Base-by-base conservation (phyloP, 2,329 filamentous ascomycete genomes). In the Pseudofabraea citricarpa region DNA sequence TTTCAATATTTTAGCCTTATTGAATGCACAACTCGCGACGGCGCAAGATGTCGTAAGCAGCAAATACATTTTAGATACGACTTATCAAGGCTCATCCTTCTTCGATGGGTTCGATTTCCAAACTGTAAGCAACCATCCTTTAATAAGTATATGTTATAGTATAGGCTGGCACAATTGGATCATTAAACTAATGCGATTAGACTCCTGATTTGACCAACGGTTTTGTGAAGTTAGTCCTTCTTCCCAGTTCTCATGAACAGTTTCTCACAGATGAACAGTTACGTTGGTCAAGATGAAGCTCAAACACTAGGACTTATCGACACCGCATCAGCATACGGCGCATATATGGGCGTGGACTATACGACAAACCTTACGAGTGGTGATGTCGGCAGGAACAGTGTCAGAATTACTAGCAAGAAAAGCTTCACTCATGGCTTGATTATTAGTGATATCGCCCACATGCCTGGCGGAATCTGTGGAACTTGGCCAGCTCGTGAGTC, bases 81-180 rank as follows among this genome's bases (percentile, higher is more conserved):
- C 16, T n/a, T 72, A 71, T 58, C 60, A 66, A 9, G 69, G 69
- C 5, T 56, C 66, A 18, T 62, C 63, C 43, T 76, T 76, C 60
- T 71, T 75, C 49, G 59, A 68, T 22, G 62, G 67, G 43, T 76
- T 75, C 54, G 63, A 70, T 38, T 74, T 75, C 57, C 72, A 67
- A 50, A 67, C 64, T 5, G 64, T 32, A 20, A 21, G 38, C 19
- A 21, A 23, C 12, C 9, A 31, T 10, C 6, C 27, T 10, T 31
- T n/a, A n/a, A 6, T n/a, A 13, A 16, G 13, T 32, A 32, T 13
- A 7, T 12, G 19, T 4, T 9, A n/a, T n/a, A 9, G 21, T 13
- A 9, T n/a, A 12, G 19, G 4, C 16, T 22, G 19, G 10, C 9
- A 13, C 19, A 37, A n/a, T n/a, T n/a, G n/a, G n/a, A n/a, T 20